Evolutionary conservation across 148 eudicot species (phyloP).

Genomic region (Diospyros lotus): DNA sequence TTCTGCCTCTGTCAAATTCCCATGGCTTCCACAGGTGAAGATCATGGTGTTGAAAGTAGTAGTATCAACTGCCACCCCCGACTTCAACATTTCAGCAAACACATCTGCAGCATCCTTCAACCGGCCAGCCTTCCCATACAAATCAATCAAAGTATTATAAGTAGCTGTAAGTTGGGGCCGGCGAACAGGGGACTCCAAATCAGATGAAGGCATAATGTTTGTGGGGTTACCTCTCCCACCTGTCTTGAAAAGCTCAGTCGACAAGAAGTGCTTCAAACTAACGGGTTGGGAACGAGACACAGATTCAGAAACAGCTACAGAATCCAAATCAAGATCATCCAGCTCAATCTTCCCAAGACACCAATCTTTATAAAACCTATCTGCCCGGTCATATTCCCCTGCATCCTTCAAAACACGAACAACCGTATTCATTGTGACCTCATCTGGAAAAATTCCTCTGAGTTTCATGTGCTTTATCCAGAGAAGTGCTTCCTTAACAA

Average conservation of each 20-base stretch:
- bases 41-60: conserved; percentile 80
- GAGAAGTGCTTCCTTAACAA: conserved; percentile 62
- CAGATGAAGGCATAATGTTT: conserved; percentile 14
- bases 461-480: conserved; percentile 89
- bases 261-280: conserved; percentile 65
- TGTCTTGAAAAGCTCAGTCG: conserved; percentile 69
- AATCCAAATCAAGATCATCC: conserved; percentile 49
- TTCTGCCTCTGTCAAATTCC: conserved; percentile 73
- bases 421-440: conserved; percentile 80
- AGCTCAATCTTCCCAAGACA: conserved; percentile 60
- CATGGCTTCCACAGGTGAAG: conserved; percentile 76
- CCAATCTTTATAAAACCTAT: conserved; percentile 81
- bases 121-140: conserved; percentile 84
- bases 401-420: conserved; percentile 75
- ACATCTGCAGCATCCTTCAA: conserved; percentile 73
- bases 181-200: conserved; percentile 28
- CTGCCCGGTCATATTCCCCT: conserved; percentile 63
- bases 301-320: conserved; percentile 32
- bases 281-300: conserved; percentile 30
- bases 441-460: conserved; percentile 75
- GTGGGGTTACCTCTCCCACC: conserved; percentile 50
- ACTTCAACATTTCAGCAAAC: conserved; percentile 68
- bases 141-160: conserved; percentile 78
- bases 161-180: conserved; percentile 63
- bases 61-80: conserved; percentile 68